Conservation (phyloP, 495 filamentous ascomycete genomes). For the Neurospora sp. region DNA sequence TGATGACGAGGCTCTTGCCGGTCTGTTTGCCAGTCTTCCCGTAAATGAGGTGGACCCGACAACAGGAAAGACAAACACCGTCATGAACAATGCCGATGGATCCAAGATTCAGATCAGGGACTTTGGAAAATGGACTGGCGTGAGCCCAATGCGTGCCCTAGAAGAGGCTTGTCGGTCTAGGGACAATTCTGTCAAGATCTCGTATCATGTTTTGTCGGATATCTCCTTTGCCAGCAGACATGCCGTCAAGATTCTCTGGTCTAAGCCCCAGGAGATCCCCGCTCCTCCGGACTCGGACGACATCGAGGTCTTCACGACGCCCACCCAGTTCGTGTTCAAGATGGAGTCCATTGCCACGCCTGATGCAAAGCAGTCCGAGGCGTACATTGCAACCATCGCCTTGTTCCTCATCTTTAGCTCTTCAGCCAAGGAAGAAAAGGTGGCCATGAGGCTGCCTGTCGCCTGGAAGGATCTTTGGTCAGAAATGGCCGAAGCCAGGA, state of each 20-base stretch:
- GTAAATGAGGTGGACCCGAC: slow-evolving; percentile 43
- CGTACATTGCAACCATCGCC: slow-evolving; percentile 70
- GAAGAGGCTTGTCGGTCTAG: slow-evolving; percentile 81
- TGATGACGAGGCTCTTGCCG: slow-evolving; percentile 43
- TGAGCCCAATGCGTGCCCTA: slow-evolving; percentile 60
- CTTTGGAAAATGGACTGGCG: slow-evolving; percentile 70
- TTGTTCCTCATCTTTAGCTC: slow-evolving; percentile 70
- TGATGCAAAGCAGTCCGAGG: slow-evolving; percentile 70
- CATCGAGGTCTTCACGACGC: slow-evolving; percentile 33
- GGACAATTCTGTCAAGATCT: slow-evolving; percentile 56
- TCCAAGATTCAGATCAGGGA: slow-evolving; percentile 54
- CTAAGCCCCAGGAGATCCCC: slow-evolving; percentile 57
- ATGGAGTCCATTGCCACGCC: slow-evolving; percentile 72
- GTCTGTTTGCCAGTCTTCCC: slow-evolving; percentile 62
- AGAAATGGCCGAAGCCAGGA: slow-evolving; percentile 61
- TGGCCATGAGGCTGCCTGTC: slow-evolving; percentile 63
- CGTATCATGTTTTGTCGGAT: slow-evolving; percentile 56
- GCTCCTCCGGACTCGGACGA: slow-evolving; percentile 26
- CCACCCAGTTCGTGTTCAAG: slow-evolving; percentile 42
- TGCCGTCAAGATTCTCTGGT: slow-evolving; percentile 67
- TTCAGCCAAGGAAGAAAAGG: slow-evolving; percentile 75
- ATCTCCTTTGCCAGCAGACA: slow-evolving; percentile 65
- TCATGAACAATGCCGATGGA: slow-evolving; percentile 40
- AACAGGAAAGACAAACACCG: slow-evolving; percentile 41
- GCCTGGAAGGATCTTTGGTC: slow-evolving; percentile 80